Conservation (phyloP, 2,329 filamentous ascomycete genomes). For the Penicillium sp. region DNA sequence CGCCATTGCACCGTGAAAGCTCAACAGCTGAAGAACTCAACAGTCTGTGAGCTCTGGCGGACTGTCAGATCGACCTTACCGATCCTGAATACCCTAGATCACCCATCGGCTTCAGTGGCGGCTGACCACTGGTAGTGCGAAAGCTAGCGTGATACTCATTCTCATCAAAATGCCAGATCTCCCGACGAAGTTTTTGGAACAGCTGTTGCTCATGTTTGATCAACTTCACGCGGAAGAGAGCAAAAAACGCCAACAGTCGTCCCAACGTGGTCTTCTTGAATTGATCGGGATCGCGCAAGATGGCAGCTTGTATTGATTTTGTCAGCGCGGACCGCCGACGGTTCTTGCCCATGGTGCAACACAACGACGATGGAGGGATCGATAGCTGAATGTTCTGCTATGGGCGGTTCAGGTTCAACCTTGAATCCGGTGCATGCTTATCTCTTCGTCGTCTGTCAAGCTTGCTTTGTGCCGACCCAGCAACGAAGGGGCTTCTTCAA, state of each 20-base stretch:
- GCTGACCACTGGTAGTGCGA: conserved; percentile 35
- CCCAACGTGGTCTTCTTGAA: conserved; percentile 33
- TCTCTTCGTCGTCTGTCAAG: not conserved
- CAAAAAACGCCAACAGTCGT: conserved; percentile 50
- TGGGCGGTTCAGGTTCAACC: too few species aligned
- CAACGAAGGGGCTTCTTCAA: too few species aligned
- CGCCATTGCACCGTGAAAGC: not conserved
- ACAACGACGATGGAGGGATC: not conserved
- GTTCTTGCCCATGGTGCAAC: conserved; percentile 16
- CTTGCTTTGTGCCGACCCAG: conserved; percentile 3
- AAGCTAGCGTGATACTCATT: conserved; percentile 53
- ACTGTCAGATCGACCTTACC: conserved; percentile 26
- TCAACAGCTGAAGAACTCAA: too few species aligned
- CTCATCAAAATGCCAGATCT: conserved; percentile 50
- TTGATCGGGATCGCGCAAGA: conserved; percentile 24
- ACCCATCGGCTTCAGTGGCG: conserved; percentile 52
- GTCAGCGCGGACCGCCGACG: conserved; percentile 21
- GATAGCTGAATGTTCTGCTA: too few species aligned
- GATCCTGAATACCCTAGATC: conserved; percentile 71
- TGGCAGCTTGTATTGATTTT: conserved; percentile 28
- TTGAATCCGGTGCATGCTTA: too few species aligned
- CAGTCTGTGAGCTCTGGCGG: too few species aligned
- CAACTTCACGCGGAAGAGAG: conserved; percentile 47
- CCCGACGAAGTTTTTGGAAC: conserved; percentile 48
- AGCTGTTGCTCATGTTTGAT: conserved; percentile 43